These are phyloP conservation scores for Coemansia sp. DNA, from an alignment of 192 early-diverging fungal species.

Conservation along the genomic window DNA sequence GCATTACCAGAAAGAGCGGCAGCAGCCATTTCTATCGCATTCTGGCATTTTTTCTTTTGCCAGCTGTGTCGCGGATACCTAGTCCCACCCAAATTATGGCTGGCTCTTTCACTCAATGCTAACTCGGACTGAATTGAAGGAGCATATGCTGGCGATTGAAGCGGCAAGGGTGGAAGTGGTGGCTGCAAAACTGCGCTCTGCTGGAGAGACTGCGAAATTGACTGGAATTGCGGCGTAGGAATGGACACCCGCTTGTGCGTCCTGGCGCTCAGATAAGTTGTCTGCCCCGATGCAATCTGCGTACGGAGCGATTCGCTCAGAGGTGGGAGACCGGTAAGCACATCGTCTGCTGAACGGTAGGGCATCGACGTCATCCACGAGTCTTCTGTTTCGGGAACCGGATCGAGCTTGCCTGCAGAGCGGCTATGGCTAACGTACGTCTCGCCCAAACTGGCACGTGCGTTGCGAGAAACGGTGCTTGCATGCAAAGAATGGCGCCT, in stretches of 20 bases:
- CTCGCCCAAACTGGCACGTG: constrained; percentile 6
- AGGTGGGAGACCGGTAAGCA: background rate
- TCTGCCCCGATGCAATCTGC: constrained; percentile 12
- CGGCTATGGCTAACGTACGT: constrained; percentile 1
- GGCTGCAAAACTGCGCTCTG: background rate
- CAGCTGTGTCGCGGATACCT: too few species aligned
- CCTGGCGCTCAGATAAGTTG: constrained; percentile 14
- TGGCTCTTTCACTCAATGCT: background rate
- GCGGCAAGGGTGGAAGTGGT: constrained; percentile 10
- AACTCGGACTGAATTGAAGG: constrained; percentile 6
- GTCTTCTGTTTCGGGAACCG: constrained; percentile 29
- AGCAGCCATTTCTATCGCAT: too few species aligned
- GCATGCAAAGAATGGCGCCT: constrained; percentile 19
- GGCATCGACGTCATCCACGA: constrained; percentile 15
- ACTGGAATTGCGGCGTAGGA: constrained; percentile 5
- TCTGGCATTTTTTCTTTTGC: too few species aligned
- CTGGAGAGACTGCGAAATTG: background rate
- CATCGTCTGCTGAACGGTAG: background rate
- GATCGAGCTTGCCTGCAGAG: constrained; percentile 6
- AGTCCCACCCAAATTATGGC: too few species aligned
- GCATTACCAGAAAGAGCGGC: too few species aligned
- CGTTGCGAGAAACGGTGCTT: constrained; percentile 1
- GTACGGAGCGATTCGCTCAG: constrained; percentile 4
- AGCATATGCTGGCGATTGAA: constrained; percentile 16
- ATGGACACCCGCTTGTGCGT: constrained; percentile 39